phyloP scores from a whole-genome alignment of 2,329 filamentous ascomycete species.

The Alternaria gansuensis region DNA sequence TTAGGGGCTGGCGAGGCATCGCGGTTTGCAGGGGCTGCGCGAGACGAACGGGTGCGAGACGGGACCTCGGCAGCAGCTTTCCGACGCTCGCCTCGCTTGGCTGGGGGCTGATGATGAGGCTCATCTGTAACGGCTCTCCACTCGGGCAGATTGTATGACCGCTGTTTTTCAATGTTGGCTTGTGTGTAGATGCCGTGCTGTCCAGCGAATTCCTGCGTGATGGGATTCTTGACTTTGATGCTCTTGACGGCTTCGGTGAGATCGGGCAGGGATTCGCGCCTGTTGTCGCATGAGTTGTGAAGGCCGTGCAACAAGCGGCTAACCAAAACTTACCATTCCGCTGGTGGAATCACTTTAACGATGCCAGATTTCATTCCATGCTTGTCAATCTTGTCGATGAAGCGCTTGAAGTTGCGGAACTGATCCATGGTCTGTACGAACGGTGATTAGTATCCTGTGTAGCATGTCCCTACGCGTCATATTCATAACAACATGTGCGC shows the following conservation, averaged over 20 bases:
- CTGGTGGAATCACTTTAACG: slow-evolving; percentile 91
- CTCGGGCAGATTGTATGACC: slow-evolving; percentile 95
- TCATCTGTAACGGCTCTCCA: slow-evolving; percentile 95
- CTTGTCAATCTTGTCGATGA: slow-evolving; percentile 87
- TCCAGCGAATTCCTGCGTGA: slow-evolving; percentile 97
- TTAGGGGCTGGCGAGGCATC: slow-evolving; percentile 55
- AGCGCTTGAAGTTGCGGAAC: slow-evolving; percentile 91
- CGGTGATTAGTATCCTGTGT: slow-evolving; percentile 29
- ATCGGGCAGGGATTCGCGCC: slow-evolving; percentile 74
- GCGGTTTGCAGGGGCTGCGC: slow-evolving; percentile 43
- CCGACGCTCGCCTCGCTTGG: slow-evolving; percentile 82
- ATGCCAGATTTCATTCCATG: slow-evolving; percentile 99
- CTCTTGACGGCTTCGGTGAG: slow-evolving; percentile 89
- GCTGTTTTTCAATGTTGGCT: slow-evolving; percentile 94
- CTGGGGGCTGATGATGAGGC: slow-evolving; percentile 94
- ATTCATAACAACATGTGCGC: slow-evolving; percentile 12
- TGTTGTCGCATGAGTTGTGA: slow-evolving; percentile 44
- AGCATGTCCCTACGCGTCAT: slow-evolving; percentile 1
- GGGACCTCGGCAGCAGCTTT: slow-evolving; percentile 54
- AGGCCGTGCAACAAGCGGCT: background rate
- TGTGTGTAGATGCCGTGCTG: slow-evolving; percentile 95
- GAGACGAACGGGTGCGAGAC: slow-evolving; percentile 46
- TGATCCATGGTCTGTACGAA: slow-evolving; percentile 78
- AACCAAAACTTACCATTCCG: slow-evolving; percentile 78
- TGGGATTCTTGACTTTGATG: slow-evolving; percentile 93